Percentiles rank a stretch among this genome's conserved stretches.
These are phyloP conservation scores for Saturnispora diversa DNA, from an alignment of 805 yeast genomes.

Conservation along the genomic window DNA sequence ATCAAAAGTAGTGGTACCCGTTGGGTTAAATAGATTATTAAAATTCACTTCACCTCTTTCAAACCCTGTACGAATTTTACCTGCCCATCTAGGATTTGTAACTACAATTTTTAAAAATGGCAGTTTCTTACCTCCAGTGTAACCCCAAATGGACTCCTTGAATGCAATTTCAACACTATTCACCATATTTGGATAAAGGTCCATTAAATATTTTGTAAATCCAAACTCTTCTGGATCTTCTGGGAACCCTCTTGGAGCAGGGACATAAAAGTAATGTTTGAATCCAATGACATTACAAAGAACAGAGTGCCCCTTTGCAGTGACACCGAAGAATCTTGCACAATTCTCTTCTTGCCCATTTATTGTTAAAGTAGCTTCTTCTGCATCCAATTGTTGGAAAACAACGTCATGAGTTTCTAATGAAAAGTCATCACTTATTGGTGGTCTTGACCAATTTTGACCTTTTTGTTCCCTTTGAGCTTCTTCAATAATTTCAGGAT, in stretches of 20 bases:
- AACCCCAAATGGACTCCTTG: constrained; percentile 94
- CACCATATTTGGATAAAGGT: constrained; percentile 49
- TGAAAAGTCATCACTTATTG: constrained; percentile 41
- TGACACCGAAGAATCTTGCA: constrained; percentile 88
- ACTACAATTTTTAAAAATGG: constrained; percentile 74
- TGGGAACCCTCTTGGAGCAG: constrained; percentile 75
- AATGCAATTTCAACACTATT: constrained; percentile 49
- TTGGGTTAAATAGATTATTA: constrained; percentile 53
- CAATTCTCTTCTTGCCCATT: constrained; percentile 43
- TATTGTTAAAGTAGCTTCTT: constrained; percentile 50
- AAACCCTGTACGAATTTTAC: constrained; percentile 67
- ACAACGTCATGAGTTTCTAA: constrained; percentile 45
- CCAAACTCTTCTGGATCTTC: constrained; percentile 42
- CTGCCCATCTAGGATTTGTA: constrained; percentile 56
- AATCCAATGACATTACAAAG: constrained; percentile 87
- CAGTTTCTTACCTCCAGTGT: constrained; percentile 62
- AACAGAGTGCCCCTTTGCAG: constrained; percentile 79
- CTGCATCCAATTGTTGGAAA: constrained; percentile 93
- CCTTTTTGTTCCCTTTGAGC: constrained; percentile 16
- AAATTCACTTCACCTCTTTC: constrained; percentile 72
- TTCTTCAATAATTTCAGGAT: constrained; percentile 21
- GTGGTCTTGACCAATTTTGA: constrained; percentile 46
- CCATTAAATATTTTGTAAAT: constrained; percentile 35
- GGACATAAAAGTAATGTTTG: constrained; percentile 82
- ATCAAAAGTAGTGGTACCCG: constrained; percentile 70